These are phyloP conservation scores for Hypocrella siamensis DNA, from an alignment of 2,329 filamentous ascomycete species.

Conservation along the genomic window DNA sequence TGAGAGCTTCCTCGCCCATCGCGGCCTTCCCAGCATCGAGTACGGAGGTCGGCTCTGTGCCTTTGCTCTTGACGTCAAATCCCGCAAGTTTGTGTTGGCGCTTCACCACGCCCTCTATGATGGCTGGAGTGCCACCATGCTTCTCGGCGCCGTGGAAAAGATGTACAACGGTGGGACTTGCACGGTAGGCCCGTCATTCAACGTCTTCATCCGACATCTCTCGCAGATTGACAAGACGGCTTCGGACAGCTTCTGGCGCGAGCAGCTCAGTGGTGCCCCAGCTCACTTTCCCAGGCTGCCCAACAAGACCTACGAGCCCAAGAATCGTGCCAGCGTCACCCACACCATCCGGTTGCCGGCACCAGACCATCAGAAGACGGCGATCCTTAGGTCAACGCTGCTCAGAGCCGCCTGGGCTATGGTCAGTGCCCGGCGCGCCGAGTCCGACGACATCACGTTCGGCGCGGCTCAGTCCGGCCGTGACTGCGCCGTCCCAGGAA, in stretches of 20 bases:
- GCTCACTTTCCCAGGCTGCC: conserved; percentile 2
- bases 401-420: conserved; percentile 13
- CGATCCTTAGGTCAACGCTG: conserved; percentile 8
- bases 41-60: conserved; percentile 24
- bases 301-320: conserved; percentile 1
- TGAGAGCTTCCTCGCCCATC: conserved; percentile 18
- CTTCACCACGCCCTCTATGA: conserved; percentile 38
- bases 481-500: conserved; percentile 8
- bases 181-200: too few species aligned
- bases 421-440: conserved; percentile 18
- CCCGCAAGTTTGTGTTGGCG: conserved; percentile 19
- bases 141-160: conserved; percentile 15
- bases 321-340: conserved; percentile 1
- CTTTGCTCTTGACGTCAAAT: conserved; percentile 23
- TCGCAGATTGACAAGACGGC: not conserved
- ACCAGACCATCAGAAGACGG: conserved; percentile 3
- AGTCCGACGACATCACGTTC: conserved; percentile 13
- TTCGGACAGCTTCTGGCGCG: not conserved
- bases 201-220: not conserved
- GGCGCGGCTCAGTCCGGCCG: conserved; percentile 11
- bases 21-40: conserved; percentile 18
- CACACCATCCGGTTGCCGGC: conserved; percentile 1
- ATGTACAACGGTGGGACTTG: too few species aligned
- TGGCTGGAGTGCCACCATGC: conserved; percentile 26
- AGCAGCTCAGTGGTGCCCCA: conserved; percentile 8